phyloP scores from a whole-genome alignment of 1,139 yeast genomes.

The Taphrina wiesneri region DNA sequence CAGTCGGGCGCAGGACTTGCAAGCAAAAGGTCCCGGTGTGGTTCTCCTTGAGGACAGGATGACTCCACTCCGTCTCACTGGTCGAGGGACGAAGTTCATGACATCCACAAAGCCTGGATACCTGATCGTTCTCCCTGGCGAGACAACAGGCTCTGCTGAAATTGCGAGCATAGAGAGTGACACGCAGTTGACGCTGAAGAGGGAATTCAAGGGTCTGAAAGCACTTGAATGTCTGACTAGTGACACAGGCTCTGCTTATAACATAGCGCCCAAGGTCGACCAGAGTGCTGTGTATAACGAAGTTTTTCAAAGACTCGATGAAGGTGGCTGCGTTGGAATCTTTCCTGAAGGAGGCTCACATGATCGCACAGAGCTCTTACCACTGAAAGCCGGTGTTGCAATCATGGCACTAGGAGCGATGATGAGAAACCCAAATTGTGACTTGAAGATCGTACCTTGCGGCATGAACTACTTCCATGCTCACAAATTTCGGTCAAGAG shows the following conservation, averaged over 20 bases:
- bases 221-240: constrained; percentile 46
- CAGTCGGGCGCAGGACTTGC: constrained; percentile 83
- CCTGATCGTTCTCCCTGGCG: constrained; percentile 72
- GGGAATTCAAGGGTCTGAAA: constrained; percentile 65
- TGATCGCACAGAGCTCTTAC: constrained; percentile 85
- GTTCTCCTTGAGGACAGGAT: constrained; percentile 55
- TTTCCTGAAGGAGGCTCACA: constrained; percentile 98
- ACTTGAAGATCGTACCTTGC: constrained; percentile 86
- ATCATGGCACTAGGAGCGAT: constrained; percentile 95
- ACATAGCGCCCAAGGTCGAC: constrained; percentile 78
- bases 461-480: constrained; percentile 98
- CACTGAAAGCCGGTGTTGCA: constrained; percentile 95
- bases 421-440: constrained; percentile 64
- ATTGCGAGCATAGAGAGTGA: constrained; percentile 70
- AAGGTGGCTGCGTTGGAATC: constrained; percentile 85
- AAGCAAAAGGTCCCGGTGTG: constrained; percentile 61
- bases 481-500: constrained; percentile 89
- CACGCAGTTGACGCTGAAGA: constrained; percentile 66
- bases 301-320: constrained; percentile 78
- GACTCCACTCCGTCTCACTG: constrained; percentile 55
- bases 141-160: constrained; percentile 70
- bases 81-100: constrained; percentile 69
- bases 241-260: constrained; percentile 60
- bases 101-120: constrained; percentile 67
- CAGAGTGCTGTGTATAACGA: constrained; percentile 77